Base-by-base conservation (phyloP, 805 yeast genomes). In the Lipomyces starkeyi region DNA sequence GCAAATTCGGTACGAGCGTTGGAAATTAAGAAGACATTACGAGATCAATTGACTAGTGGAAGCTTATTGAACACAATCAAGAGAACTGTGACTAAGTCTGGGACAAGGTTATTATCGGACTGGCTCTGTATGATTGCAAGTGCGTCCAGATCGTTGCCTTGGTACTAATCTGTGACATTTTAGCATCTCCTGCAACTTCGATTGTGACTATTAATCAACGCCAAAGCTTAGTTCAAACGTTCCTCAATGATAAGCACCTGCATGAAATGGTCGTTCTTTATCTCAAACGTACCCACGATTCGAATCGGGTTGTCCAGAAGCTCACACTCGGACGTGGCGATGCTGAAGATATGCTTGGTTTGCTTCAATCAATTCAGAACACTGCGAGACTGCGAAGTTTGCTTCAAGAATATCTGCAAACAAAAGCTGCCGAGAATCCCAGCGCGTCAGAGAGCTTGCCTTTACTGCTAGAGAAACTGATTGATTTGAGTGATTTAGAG, bases 31-130 rank as follows among this genome's bases (percentile, higher is more conserved):
- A 67, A 59, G 52, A 71, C 76, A 7, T 40, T 75, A 35, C 54
- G 74, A 13, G 74, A 74, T n/a, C 73, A 69, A 40, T 43, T 72
- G 27, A 61, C 66, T 2, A 59, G 66, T 27, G 76, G 76, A 2
- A 71, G 72, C 53, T 77, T 94, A 27, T 80, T 91, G 4, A 85
- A 86, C n/a, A 84, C 90, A 0, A 84, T 95, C 2, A 85, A 86
- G 66, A 80, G 89, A 62, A 94, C 98, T 0, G 86, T 85, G 2
- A 92, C 98, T 0, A 83, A 88, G 0, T 87, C 95, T 0, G 98
- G 98, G 0, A 81, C 97, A 0, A 80, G 98, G 55, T 75, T 90
- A n/a, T 79, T 95, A 13, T 85, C 88, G 7, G 87, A 88, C 62
- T 92, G 98, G 97, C 79, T 94, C 13, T 52, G 68, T 66, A 66